Evolutionary conservation across 768 basidiomycete species (phyloP).

Genomic region (Coprinellus aureogranulatus): DNA sequence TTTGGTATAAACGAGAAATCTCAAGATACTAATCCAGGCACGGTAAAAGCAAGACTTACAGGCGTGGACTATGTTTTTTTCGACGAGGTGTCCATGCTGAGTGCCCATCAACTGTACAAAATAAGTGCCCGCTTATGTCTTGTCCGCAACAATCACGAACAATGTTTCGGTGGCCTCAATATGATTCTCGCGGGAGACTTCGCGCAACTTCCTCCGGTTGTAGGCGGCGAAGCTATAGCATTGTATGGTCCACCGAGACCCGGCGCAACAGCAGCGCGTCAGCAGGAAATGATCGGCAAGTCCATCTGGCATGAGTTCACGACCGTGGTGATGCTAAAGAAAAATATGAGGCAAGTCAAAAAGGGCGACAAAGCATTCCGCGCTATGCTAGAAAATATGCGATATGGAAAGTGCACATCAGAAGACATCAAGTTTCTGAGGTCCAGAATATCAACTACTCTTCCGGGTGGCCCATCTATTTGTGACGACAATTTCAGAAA

Average conservation of each 20-base stretch:
- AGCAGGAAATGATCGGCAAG: constrained; percentile 23
- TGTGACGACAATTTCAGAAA: too few species aligned
- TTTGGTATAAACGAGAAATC: not conserved
- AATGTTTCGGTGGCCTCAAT: constrained; percentile 36
- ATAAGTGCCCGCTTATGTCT: constrained; percentile 23
- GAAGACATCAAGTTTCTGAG: constrained; percentile 35
- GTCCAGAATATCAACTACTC: constrained; percentile 19
- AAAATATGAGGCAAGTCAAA: constrained; percentile 34
- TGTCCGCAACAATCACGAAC: constrained; percentile 14
- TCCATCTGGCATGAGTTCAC: constrained; percentile 31
- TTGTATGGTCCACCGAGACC: not conserved
- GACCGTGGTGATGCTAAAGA: constrained; percentile 29
- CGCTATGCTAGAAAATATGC: constrained; percentile 34
- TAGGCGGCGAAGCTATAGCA: not conserved
- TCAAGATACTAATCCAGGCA: constrained; percentile 6
- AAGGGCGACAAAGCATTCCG: constrained; percentile 24
- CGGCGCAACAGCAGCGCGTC: not conserved
- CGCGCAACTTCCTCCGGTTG: constrained; percentile 37
- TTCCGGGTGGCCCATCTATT: too few species aligned
- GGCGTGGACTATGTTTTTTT: constrained; percentile 39
- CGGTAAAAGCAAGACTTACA: constrained; percentile 8
- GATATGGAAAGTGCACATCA: constrained; percentile 35
- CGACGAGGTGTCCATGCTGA: constrained; percentile 45
- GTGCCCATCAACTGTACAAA: constrained; percentile 24
- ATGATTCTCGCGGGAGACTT: constrained; percentile 46